These are phyloP conservation scores for Anisogramma anomala DNA, from an alignment of 2,329 filamentous ascomycete genomes.

Conservation along the genomic window DNA sequence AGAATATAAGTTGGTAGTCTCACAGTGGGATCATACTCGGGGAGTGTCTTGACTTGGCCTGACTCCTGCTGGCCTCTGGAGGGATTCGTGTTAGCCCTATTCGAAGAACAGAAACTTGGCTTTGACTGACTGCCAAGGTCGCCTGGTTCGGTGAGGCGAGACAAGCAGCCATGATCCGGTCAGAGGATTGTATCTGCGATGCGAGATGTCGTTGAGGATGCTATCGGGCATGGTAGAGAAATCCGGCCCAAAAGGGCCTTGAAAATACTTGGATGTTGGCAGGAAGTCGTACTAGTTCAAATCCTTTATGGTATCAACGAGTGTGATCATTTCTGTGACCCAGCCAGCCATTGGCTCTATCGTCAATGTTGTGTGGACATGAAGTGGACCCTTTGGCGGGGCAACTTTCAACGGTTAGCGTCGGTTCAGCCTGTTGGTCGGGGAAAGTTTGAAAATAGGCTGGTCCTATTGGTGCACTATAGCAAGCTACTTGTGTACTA, in stretches of 20 bases:
- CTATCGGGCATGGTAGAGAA: constrained; percentile 54
- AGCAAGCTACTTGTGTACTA: too few species aligned
- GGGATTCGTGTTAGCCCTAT: constrained; percentile 1
- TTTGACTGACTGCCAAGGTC: constrained; percentile 96
- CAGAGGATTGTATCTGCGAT: constrained; percentile 85
- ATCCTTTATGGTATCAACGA: too few species aligned
- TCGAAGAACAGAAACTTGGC: too few species aligned
- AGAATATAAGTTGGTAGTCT: constrained; percentile 13
- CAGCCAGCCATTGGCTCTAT: too few species aligned
- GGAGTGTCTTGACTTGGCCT: constrained; percentile 55
- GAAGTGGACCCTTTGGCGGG: too few species aligned
- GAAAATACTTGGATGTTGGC: background rate
- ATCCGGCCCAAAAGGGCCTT: background rate
- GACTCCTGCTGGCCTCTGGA: constrained; percentile 65
- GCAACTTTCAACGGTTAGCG: too few species aligned
- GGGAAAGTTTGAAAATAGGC: too few species aligned
- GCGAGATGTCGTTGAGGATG: constrained; percentile 89
- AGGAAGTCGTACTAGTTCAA: too few species aligned
- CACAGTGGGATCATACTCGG: constrained; percentile 68
- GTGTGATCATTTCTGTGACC: too few species aligned
- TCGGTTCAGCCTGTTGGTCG: too few species aligned
- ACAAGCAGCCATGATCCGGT: constrained; percentile 87
- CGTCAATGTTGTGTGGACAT: too few species aligned
- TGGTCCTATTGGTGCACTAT: too few species aligned
- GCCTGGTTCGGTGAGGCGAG: constrained; percentile 90